Conservation (phyloP, 2,329 filamentous ascomycete genomes). For the Fusarium annulatum region DNA sequence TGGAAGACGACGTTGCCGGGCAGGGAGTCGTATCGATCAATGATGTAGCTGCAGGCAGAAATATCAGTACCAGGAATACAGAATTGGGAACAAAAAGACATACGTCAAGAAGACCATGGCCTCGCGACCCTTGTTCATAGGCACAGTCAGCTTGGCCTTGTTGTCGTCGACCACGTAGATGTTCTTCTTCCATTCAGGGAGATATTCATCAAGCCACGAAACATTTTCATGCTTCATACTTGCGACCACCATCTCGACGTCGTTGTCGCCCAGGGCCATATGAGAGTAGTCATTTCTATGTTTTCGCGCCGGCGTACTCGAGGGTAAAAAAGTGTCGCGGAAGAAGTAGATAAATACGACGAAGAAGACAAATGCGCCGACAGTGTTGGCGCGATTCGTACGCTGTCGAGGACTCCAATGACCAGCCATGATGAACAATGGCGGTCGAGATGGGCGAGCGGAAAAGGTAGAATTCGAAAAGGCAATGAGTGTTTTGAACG, state of each 20-base stretch:
- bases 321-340: slow-evolving; percentile 38
- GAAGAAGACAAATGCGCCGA: slow-evolving; percentile 40
- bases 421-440: slow-evolving; percentile 35
- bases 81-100: slow-evolving; percentile 1
- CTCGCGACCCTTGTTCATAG: slow-evolving; percentile 62
- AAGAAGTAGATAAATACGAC: slow-evolving; percentile 44
- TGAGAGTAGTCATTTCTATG: slow-evolving; percentile 26
- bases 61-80: slow-evolving; percentile 6
- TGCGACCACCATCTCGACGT: slow-evolving; percentile 50
- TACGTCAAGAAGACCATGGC: slow-evolving; percentile 64
- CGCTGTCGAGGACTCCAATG: slow-evolving; percentile 44
- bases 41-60: slow-evolving; percentile 54
- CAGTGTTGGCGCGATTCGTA: slow-evolving; percentile 43
- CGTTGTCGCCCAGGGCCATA: slow-evolving; percentile 40
- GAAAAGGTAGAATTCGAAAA: neutral
- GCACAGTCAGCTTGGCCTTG: slow-evolving; percentile 59
- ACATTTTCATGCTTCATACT: slow-evolving; percentile 49
- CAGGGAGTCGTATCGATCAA: slow-evolving; percentile 60
- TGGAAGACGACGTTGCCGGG: slow-evolving; percentile 60
- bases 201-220: slow-evolving; percentile 56
- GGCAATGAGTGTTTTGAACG: neutral
- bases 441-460: slow-evolving; percentile 9
- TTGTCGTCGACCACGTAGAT: slow-evolving; percentile 66
- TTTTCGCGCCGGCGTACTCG: slow-evolving; percentile 24
- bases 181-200: slow-evolving; percentile 61